phyloP scores from a whole-genome alignment of 2,329 filamentous ascomycete species.

The Fragosphaeria purpurea region DNA sequence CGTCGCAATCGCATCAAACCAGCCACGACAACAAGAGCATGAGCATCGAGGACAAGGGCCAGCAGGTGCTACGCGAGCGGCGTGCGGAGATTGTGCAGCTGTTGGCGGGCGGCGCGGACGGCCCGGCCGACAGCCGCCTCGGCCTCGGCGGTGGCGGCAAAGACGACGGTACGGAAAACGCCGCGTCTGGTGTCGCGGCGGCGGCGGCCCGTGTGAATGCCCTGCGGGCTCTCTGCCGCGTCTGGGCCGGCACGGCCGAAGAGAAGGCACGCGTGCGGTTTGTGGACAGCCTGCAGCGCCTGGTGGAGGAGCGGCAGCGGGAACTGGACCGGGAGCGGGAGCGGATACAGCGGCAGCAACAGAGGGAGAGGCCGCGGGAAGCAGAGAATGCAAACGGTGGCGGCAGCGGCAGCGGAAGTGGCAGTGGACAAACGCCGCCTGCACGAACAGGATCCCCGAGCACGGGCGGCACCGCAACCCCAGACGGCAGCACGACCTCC shows the following conservation, averaged over 20 bases:
- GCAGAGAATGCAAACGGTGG: background rate
- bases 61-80: conserved; percentile 63
- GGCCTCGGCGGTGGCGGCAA: no score
- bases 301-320: conserved; percentile 66
- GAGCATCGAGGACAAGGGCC: conserved; percentile 70
- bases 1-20: background rate
- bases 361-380: conserved; percentile 3
- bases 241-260: conserved; percentile 95
- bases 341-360: conserved; percentile 17
- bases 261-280: conserved; percentile 76
- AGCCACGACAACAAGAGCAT: background rate
- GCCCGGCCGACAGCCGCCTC: background rate
- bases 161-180: no score
- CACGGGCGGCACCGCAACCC: background rate
- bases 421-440: background rate
- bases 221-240: conserved; percentile 61
- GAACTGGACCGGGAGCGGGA: conserved; percentile 40
- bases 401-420: background rate
- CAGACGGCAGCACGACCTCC: background rate
- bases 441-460: background rate
- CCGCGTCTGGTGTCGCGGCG: conserved; percentile 23
- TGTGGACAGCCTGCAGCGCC: conserved; percentile 68
- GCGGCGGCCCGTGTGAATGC: conserved; percentile 67
- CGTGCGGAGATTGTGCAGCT: conserved; percentile 62
- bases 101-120: conserved; percentile 26